Evolutionary conservation across 2,329 filamentous ascomycete genomes (phyloP).

Genomic region (Pyrenophora teres): DNA sequence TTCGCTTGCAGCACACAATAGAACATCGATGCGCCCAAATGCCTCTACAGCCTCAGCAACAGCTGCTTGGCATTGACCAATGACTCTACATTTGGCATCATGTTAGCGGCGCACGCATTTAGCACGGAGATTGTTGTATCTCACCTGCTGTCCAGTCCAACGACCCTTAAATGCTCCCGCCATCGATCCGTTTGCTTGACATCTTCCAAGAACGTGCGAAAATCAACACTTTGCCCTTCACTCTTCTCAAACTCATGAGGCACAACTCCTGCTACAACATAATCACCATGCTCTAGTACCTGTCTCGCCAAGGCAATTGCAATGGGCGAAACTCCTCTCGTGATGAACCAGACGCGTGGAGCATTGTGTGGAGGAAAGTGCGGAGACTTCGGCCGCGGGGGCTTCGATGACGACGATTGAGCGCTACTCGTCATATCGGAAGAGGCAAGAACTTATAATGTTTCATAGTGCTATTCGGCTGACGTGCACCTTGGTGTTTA

Average conservation of each 20-base stretch:
- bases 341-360: slow-evolving; percentile 91
- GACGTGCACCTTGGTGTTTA: background rate
- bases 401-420: slow-evolving; percentile 34
- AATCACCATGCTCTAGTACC: slow-evolving; percentile 88
- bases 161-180: slow-evolving; percentile 73
- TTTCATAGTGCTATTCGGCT: slow-evolving; percentile 5
- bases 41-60: slow-evolving; percentile 82
- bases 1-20: slow-evolving; percentile 88
- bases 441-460: background rate
- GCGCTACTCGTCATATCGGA: slow-evolving; percentile 20
- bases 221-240: slow-evolving; percentile 72
- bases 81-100: slow-evolving; percentile 50
- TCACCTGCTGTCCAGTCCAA: slow-evolving; percentile 62
- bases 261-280: slow-evolving; percentile 81
- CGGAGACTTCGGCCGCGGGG: slow-evolving; percentile 46
- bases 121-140: slow-evolving; percentile 13
- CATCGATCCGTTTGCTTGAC: slow-evolving; percentile 74
- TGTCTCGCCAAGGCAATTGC: slow-evolving; percentile 80
- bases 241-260: slow-evolving; percentile 76
- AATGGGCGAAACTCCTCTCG: slow-evolving; percentile 82
- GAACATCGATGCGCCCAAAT: slow-evolving; percentile 86
- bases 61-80: slow-evolving; percentile 78
- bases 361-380: slow-evolving; percentile 65
- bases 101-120: background rate
- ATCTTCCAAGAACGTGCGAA: slow-evolving; percentile 75